These are phyloP conservation scores for Phytophthora quininea DNA, from an alignment of 352 stramenopile species.

Conservation along the genomic window DNA sequence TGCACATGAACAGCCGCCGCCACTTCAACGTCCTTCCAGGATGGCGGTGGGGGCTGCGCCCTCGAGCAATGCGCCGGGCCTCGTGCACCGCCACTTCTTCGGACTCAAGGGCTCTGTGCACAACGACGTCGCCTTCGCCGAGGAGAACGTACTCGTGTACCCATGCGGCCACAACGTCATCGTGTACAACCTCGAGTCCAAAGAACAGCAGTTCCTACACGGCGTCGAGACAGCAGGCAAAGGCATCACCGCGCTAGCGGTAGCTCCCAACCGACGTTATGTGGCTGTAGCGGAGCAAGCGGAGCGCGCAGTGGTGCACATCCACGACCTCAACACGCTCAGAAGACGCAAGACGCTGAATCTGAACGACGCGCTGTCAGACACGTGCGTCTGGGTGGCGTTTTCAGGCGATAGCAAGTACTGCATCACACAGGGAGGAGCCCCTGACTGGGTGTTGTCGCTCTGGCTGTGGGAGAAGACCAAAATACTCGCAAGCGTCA, in stretches of 20 bases:
- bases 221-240: conserved; percentile 76
- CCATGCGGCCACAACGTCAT: conserved; percentile 90
- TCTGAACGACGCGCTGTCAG: conserved; percentile 77
- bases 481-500: conserved; percentile 83
- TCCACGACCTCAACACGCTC: conserved; percentile 91
- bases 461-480: conserved; percentile 94
- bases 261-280: conserved; percentile 85
- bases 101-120: conserved; percentile 83
- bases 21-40: conserved; percentile 21
- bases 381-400: conserved; percentile 77
- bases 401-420: conserved; percentile 94
- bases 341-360: conserved; percentile 87
- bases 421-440: conserved; percentile 87
- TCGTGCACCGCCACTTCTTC: conserved; percentile 82
- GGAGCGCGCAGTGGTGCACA: conserved; percentile 84
- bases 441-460: conserved; percentile 91
- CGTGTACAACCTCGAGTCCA: conserved; percentile 89
- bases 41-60: conserved; percentile 21
- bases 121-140: conserved; percentile 85
- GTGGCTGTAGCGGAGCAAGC: conserved; percentile 89
- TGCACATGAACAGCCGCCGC: background rate
- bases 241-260: conserved; percentile 88
- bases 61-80: conserved; percentile 38
- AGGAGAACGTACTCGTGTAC: conserved; percentile 89
- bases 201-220: conserved; percentile 91